Evolutionary conservation across 495 filamentous ascomycete genomes (phyloP).

Genomic region (Aspergillus panamensis): DNA sequence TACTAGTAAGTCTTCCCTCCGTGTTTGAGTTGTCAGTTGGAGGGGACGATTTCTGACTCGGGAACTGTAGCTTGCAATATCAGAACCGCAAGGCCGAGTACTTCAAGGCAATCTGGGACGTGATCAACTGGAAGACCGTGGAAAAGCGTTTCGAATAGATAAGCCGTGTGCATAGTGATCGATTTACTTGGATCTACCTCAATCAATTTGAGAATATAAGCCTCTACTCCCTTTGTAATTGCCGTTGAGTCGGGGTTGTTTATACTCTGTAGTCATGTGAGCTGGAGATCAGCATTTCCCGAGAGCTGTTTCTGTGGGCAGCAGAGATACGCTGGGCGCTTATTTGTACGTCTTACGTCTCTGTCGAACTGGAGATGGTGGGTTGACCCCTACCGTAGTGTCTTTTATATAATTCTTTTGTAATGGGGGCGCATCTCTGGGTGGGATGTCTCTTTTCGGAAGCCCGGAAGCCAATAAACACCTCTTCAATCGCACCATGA

Average conservation of each 20-base stretch:
- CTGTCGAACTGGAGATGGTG: too few relatives aligned
- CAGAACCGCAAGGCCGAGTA: slow-evolving; percentile 99
- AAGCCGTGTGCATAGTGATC: slow-evolving; percentile 7
- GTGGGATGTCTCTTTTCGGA: neutral
- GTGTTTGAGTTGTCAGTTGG: neutral
- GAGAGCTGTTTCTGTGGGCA: too few relatives aligned
- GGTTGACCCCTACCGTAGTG: neutral
- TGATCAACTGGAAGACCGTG: slow-evolving; percentile 95
- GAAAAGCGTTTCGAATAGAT: slow-evolving; percentile 69
- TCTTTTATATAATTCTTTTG: neutral
- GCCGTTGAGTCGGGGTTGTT: neutral
- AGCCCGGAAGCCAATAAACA: neutral
- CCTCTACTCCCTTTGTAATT: neutral
- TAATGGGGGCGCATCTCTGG: neutral
- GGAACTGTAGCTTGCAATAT: slow-evolving; percentile 72
- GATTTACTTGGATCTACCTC: neutral
- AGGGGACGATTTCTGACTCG: slow-evolving; percentile 35
- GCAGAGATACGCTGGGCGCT: too few relatives aligned
- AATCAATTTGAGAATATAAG: neutral
- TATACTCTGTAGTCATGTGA: neutral
- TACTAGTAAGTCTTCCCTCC: slow-evolving; percentile 55
- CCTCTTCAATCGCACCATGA: neutral
- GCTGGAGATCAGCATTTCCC: neutral
- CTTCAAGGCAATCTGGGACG: slow-evolving; percentile 94
- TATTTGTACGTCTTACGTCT: too few relatives aligned